Evolutionary conservation across 805 yeast species (phyloP).

Genomic region (Candida argentea): DNA sequence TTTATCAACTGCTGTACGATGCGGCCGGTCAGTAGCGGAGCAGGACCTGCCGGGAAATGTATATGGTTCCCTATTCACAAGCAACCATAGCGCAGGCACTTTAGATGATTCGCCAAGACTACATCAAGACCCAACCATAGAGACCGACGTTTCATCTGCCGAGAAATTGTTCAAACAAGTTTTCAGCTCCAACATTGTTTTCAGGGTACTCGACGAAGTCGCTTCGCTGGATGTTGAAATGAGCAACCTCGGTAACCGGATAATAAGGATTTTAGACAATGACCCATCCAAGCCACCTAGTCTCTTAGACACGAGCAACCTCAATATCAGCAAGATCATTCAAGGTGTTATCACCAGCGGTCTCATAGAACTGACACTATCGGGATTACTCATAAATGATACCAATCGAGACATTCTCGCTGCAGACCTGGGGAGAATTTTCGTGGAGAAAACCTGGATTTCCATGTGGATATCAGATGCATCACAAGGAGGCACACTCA

Average conservation of each 20-base stretch:
- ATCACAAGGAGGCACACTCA: slow-evolving; percentile 22
- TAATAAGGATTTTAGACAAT: slow-evolving; percentile 3
- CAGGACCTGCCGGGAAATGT: no score
- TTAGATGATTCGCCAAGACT: no score
- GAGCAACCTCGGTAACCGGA: slow-evolving; percentile 16
- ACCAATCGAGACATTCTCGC: slow-evolving; percentile 17
- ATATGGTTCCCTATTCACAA: no score
- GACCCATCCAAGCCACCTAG: neutral
- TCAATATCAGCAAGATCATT: slow-evolving; percentile 16
- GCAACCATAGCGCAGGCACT: no score
- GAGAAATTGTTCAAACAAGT: slow-evolving; percentile 6
- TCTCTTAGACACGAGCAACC: slow-evolving; percentile 1
- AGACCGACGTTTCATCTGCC: slow-evolving; percentile 2
- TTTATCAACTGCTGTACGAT: no score
- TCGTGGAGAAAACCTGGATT: slow-evolving; percentile 20
- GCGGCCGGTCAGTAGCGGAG: no score
- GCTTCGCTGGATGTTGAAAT: slow-evolving; percentile 21
- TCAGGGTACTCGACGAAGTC: slow-evolving; percentile 16
- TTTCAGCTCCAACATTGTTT: slow-evolving; percentile 16
- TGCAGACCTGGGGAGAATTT: slow-evolving; percentile 15
- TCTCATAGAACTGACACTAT: slow-evolving; percentile 14
- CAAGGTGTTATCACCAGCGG: slow-evolving; percentile 16
- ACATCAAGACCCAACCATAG: slow-evolving; percentile 1
- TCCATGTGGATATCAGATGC: slow-evolving; percentile 18
- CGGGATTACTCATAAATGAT: slow-evolving; percentile 19